These are phyloP conservation scores for Argentina anserina DNA, from an alignment of 306 rosid species.

Conservation along the genomic window DNA sequence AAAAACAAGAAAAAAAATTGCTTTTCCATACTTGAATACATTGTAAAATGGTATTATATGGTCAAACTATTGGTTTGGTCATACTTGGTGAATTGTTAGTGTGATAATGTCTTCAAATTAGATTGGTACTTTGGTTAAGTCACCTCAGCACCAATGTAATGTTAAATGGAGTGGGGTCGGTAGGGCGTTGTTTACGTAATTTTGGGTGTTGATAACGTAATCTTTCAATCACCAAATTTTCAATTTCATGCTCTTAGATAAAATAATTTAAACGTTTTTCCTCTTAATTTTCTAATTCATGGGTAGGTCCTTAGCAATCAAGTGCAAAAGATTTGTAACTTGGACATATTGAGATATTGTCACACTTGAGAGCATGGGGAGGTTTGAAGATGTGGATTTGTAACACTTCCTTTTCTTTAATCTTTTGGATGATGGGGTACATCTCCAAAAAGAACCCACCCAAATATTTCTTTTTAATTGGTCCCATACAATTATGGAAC, in stretches of 20 bases:
- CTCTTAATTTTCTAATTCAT: not conserved
- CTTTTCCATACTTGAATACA: too few relatives aligned
- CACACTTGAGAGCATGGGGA: not conserved
- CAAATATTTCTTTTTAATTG: not conserved
- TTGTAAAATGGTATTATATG: too few relatives aligned
- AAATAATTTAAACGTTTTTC: not conserved
- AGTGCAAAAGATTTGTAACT: slow-evolving; percentile 13
- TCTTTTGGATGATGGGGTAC: not conserved
- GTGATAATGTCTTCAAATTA: too few relatives aligned
- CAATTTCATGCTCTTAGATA: not conserved
- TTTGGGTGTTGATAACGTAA: slow-evolving; percentile 9
- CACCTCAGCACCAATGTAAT: not conserved
- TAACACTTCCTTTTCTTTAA: not conserved
- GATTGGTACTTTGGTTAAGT: not conserved
- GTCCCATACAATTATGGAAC: slow-evolving; percentile 14
- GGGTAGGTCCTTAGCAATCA: slow-evolving; percentile 8
- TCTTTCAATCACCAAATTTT: not conserved
- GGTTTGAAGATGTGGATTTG: not conserved
- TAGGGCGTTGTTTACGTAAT: not conserved
- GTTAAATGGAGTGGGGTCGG: slow-evolving; percentile 2
- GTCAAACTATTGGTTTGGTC: too few relatives aligned
- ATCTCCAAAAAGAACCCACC: slow-evolving; percentile 13
- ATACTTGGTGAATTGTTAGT: too few relatives aligned
- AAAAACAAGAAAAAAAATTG: too few relatives aligned
- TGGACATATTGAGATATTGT: slow-evolving; percentile 8